phyloP scores from a whole-genome alignment of 208 protist genomes.

The Leishmania lainsoni region DNA sequence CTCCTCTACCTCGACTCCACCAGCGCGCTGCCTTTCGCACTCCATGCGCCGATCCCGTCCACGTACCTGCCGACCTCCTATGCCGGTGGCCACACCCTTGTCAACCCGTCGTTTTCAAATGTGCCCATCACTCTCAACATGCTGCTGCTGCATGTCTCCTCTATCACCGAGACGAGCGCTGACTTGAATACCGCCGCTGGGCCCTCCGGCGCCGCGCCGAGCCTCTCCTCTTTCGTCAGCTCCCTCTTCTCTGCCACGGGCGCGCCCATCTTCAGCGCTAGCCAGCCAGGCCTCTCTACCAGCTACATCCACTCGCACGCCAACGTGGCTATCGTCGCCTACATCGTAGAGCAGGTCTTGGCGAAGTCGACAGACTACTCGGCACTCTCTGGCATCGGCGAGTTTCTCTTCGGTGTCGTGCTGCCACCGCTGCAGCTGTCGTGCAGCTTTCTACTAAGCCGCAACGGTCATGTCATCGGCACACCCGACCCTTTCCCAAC shows the following conservation, averaged over 20 bases:
- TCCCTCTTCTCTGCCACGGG: constrained; percentile 27
- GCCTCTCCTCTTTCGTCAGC: constrained; percentile 39
- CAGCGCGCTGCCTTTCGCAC: constrained; percentile 43
- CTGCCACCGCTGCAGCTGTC: constrained; percentile 46
- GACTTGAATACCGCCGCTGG: constrained; percentile 3
- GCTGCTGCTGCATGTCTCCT: constrained; percentile 63
- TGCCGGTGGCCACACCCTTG: constrained; percentile 1
- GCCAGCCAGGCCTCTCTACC: constrained; percentile 19
- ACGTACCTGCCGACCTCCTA: constrained; percentile 43
- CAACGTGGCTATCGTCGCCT: constrained; percentile 62
- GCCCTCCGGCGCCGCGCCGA: constrained; percentile 18
- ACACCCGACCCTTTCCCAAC: constrained; percentile 24
- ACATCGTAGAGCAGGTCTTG: constrained; percentile 56
- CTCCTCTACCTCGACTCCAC: constrained; percentile 45
- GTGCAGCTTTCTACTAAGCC: constrained; percentile 54
- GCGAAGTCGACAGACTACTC: constrained; percentile 5
- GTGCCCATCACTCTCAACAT: constrained; percentile 56
- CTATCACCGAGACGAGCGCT: constrained; percentile 49
- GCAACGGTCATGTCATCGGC: constrained; percentile 8
- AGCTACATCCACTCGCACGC: constrained; percentile 47
- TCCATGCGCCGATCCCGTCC: constrained; percentile 36
- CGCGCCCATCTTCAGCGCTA: constrained; percentile 15
- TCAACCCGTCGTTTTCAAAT: constrained; percentile 27
- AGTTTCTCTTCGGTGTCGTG: constrained; percentile 48
- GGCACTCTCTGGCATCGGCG: constrained; percentile 19